These are phyloP conservation scores for Akanthomyces dipterigenus DNA, from an alignment of 2,329 filamentous ascomycete species.

Conservation along the genomic window DNA sequence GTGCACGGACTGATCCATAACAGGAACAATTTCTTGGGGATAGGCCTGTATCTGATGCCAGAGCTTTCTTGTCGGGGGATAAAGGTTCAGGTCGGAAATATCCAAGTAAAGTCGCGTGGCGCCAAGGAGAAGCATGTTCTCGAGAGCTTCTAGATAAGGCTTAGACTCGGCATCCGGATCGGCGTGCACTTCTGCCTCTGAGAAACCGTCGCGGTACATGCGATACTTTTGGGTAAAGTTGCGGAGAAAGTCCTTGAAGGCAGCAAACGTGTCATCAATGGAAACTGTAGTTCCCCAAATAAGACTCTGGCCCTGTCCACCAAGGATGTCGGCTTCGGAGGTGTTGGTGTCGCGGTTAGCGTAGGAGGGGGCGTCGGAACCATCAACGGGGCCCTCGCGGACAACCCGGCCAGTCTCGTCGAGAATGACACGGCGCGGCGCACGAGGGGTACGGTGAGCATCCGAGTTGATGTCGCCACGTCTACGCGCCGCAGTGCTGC, in stretches of 20 bases:
- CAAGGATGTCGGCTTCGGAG: conserved; percentile 83
- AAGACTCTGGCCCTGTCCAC: conserved; percentile 71
- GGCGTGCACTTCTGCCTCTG: conserved; percentile 64
- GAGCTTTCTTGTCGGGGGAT: conserved; percentile 85
- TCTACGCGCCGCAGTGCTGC: conserved; percentile 47
- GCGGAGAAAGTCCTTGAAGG: conserved; percentile 86
- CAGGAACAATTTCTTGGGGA: conserved; percentile 89
- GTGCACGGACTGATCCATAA: conserved; percentile 93
- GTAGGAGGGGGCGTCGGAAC: conserved; percentile 55
- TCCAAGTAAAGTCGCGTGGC: conserved; percentile 82
- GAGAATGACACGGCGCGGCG: conserved; percentile 49
- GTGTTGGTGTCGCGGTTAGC: conserved; percentile 68
- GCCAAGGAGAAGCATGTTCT: conserved; percentile 85
- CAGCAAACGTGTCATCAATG: conserved; percentile 77
- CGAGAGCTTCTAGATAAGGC: conserved; percentile 77
- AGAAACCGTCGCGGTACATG: conserved; percentile 79
- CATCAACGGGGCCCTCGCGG: conserved; percentile 42
- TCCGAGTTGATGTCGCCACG: conserved; percentile 87
- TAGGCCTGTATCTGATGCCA: conserved; percentile 95
- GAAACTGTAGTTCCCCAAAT: conserved; percentile 99
- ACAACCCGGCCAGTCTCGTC: conserved; percentile 54
- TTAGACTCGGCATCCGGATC: conserved; percentile 68
- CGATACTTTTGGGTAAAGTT: conserved; percentile 94
- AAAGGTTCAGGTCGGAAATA: conserved; percentile 81
- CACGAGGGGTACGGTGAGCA: conserved; percentile 49